These are phyloP conservation scores for Alternaria dauci DNA, from an alignment of 2,329 filamentous ascomycete species.

Conservation along the genomic window DNA sequence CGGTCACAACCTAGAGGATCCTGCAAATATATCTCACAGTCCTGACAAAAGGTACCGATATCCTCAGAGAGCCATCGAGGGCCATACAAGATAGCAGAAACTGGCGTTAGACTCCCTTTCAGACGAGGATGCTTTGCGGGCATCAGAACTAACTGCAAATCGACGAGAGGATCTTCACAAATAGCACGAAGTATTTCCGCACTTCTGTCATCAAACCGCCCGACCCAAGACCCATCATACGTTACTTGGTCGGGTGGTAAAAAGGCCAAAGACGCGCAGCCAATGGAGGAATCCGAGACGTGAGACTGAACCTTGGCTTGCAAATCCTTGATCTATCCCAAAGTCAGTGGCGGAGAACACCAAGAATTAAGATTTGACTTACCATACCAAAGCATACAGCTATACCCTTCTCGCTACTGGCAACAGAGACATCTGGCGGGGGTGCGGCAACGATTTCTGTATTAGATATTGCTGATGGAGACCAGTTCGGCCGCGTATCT, in stretches of 20 bases:
- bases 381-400: not conserved
- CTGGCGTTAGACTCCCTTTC: not conserved
- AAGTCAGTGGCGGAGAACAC: not conserved
- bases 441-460: not conserved
- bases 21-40: conserved; percentile 14
- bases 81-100: conserved; percentile 2
- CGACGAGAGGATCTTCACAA: not conserved
- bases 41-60: not conserved
- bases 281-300: not conserved
- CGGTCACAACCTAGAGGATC: conserved; percentile 22
- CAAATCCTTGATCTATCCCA: not conserved
- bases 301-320: not conserved
- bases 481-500: not conserved
- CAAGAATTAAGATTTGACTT: not conserved
- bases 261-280: not conserved
- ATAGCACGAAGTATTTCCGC: not conserved
- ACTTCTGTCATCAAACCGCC: not conserved
- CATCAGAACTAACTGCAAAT: not conserved
- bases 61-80: not conserved
- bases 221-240: fast-evolving
- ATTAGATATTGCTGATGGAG: not conserved
- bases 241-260: not conserved
- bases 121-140: not conserved
- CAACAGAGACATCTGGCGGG: not conserved
- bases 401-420: not conserved